Conservation (phyloP, 1,139 yeast genomes). For the Yarrowia galli region DNA sequence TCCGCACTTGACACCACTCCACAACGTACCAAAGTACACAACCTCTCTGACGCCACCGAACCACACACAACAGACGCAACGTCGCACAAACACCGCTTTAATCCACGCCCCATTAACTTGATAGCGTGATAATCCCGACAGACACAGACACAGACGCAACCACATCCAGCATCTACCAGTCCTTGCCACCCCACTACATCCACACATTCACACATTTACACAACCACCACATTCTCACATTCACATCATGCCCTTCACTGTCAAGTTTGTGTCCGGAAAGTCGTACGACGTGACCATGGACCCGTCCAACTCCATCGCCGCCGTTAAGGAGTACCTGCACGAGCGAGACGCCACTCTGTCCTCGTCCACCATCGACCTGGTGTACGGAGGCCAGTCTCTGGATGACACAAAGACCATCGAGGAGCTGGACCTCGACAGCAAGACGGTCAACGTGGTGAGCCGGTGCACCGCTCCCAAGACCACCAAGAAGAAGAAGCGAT, state of each 20-base stretch:
- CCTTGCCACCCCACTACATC: neutral
- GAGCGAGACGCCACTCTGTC: slow-evolving; percentile 43
- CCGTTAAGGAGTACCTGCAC: slow-evolving; percentile 48
- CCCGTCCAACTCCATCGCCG: slow-evolving; percentile 48
- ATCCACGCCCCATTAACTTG: neutral
- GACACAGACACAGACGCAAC: neutral
- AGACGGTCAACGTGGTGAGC: slow-evolving; percentile 41
- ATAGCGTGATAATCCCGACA: neutral
- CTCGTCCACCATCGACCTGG: slow-evolving; percentile 43
- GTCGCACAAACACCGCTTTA: too few relatives aligned
- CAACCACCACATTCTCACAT: neutral
- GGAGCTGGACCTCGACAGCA: slow-evolving; percentile 40
- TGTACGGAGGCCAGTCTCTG: slow-evolving; percentile 66
- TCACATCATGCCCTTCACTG: slow-evolving; percentile 37
- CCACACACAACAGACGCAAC: neutral
- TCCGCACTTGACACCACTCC: neutral
- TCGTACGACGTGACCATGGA: slow-evolving; percentile 44
- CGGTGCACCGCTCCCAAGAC: slow-evolving; percentile 44
- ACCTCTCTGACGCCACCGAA: neutral
- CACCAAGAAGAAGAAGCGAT: slow-evolving; percentile 68
- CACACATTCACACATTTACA: neutral
- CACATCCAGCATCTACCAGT: too few relatives aligned
- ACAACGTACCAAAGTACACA: neutral
- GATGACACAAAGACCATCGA: slow-evolving; percentile 72
- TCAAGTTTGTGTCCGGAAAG: slow-evolving; percentile 37